Base-by-base conservation (phyloP, 441 rosid species). In the Adansonia grandidieri region DNA sequence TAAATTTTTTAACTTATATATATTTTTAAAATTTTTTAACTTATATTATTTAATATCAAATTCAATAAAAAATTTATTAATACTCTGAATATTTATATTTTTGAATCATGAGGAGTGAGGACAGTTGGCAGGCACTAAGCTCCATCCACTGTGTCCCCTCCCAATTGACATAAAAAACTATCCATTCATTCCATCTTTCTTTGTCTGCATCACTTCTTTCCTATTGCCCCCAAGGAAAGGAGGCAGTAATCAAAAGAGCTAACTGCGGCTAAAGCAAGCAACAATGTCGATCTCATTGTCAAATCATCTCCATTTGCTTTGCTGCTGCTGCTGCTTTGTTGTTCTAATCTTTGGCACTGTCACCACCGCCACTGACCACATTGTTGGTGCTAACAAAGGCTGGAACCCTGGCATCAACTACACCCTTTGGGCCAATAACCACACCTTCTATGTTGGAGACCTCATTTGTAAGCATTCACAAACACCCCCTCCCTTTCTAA, bases 331-430 rank as follows among this genome's bases (percentile, higher is more conserved):
- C 11, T 75, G 69, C 74, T 64, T 76, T 77, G 11, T 82, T 85
- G 13, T 82, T 85, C 73, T 84, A 76, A 13, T 83, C 85, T 42
- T 81, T 74, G 77, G 75, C 75, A 57, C 82, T 13, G 82, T 78
- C 85, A 3, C 84, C 71, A 3, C 84, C 71, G 91, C 92, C 62
- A 92, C 94, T 42, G 96, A 92, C 89, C 96, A 92, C 88, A 92
- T 92, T 64, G 96, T 89, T 17, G 96, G 96, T 5, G 96, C 93
- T 48, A 91, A 91, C 91, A 88, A 82, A 53, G 96, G 96, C 74
- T 91, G 96, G 96, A 91, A 90, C 74, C 88, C 94, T 5, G 86
- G 92, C 83, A 68, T 92, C 82, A 92, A 92, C 90, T 92, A 90
- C 84, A 88, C 96, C 56, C 81, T 79, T 62, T 92, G 96, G 94